Evolutionary conservation across 192 early-diverging fungal genomes (phyloP).

Genomic region (Backusella tuberculispora): DNA sequence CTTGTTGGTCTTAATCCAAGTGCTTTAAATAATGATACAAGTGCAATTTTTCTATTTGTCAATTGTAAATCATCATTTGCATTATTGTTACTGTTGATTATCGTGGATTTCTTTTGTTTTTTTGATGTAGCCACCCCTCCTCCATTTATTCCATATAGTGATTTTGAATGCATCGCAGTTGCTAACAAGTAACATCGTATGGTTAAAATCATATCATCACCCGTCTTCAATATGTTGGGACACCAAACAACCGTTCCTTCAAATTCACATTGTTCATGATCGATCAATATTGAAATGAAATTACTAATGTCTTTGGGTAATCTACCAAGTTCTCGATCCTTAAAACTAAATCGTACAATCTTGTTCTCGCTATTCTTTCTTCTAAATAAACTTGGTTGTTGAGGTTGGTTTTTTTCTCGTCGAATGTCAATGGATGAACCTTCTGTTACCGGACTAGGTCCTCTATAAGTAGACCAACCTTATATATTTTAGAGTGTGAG

Average conservation of each 20-base stretch:
- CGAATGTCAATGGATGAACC: slow-evolving; percentile 45
- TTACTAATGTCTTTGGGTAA: slow-evolving; percentile 43
- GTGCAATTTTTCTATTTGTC: slow-evolving; percentile 27
- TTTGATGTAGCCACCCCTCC: background rate
- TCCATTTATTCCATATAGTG: background rate
- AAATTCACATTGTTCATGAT: slow-evolving; percentile 50
- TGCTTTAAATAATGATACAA: slow-evolving; percentile 24
- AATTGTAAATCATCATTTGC: background rate
- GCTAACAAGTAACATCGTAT: slow-evolving; percentile 44
- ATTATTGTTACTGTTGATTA: slow-evolving; percentile 20
- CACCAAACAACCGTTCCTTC: slow-evolving; percentile 47
- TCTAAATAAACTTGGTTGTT: background rate
- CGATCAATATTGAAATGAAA: slow-evolving; percentile 53
- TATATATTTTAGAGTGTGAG: slow-evolving; percentile 36
- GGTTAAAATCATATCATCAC: slow-evolving; percentile 51
- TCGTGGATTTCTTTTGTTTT: background rate
- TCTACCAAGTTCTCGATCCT: slow-evolving; percentile 51
- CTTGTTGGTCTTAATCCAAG: slow-evolving; percentile 24
- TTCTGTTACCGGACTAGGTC: slow-evolving; percentile 40
- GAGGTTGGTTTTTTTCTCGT: slow-evolving; percentile 30
- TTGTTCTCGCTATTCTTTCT: slow-evolving; percentile 41
- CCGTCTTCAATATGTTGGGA: slow-evolving; percentile 33
- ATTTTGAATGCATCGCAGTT: slow-evolving; percentile 22
- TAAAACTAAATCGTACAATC: slow-evolving; percentile 50
- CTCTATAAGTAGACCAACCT: slow-evolving; percentile 50